Base-by-base conservation (phyloP, 352 stramenopile species). In the Globisporangium polare region DNA sequence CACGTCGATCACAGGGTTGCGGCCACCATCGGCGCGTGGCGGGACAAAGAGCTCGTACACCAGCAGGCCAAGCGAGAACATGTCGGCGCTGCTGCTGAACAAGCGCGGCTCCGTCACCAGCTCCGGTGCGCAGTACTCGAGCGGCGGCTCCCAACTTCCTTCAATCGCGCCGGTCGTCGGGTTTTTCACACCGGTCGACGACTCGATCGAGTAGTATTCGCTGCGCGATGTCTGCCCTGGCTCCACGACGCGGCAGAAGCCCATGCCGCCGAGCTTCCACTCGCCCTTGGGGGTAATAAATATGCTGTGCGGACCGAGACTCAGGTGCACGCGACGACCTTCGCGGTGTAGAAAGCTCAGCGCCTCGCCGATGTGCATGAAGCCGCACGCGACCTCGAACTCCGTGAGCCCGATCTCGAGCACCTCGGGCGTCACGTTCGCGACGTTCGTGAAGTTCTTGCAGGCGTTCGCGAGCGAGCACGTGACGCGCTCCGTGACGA, bases 261-360 rank as follows among this genome's bases (percentile, higher is more conserved):
- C 88, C 79, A 96, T 94, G 12, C 90, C 89, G 24, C 88, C 89
- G 18, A 97, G 77, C 65, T 97, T 97, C 87, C 88, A 97, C 65
- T 96, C 83, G 57, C 90, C 90, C 66, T 93, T 96, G 42, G 89
- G 83, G 46, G 90, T 96, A 29, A 97, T 89, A 68, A 97, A 96
- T 61, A 97, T 88, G 47, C 87, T 96, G 54, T 94, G 77, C 27
- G 90, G 89, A 5, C 83, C 76, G 1, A 97, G 56, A 65, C 79
- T 96, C 42, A 97, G 62, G 58, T 97, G 89, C 55, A 97, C 79
- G 43, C 89, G 86, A 2, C 90, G 82, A 22, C 84, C 79, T 71
- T 96, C 90, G n/a, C 84, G 85, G 62, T 97, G 88, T 49, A 97
- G 65, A 60, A 96, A 97, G 65, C 90, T 94, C 39, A 97, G 79